phyloP scores from a whole-genome alignment of 2,329 filamentous ascomycete genomes.

The Zymoseptoria tritici region DNA sequence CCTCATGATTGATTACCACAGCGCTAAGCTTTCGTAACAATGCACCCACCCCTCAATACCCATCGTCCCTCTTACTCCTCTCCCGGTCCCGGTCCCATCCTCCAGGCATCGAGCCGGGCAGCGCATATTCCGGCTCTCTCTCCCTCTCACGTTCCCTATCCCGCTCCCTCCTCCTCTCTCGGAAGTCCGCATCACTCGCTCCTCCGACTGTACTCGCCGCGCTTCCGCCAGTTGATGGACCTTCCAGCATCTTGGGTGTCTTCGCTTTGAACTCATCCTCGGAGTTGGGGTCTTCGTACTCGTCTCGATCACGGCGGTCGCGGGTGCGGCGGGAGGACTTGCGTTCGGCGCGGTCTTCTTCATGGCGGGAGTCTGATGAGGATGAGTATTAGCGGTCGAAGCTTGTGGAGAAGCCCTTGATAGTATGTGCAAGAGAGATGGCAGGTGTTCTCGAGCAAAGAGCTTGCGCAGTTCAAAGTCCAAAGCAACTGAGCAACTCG shows the following conservation, averaged over 20 bases:
- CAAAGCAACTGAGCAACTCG: not conserved
- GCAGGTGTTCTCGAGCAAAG: too few species aligned
- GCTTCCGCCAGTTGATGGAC: slow-evolving; percentile 15
- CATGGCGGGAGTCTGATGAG: slow-evolving; percentile 24
- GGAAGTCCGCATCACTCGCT: slow-evolving; percentile 3
- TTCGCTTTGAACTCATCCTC: slow-evolving; percentile 27
- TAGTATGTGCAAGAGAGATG: too few species aligned
- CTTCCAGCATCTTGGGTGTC: slow-evolving; percentile 29
- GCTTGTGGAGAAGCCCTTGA: not conserved
- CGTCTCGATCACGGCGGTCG: slow-evolving; percentile 26
- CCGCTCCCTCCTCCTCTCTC: not conserved
- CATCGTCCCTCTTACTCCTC: not conserved
- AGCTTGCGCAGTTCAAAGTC: not conserved
- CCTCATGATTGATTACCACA: not conserved
- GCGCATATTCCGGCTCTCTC: not conserved
- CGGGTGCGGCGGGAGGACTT: slow-evolving; percentile 22
- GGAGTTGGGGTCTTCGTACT: slow-evolving; percentile 29
- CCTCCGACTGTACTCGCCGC: slow-evolving; percentile 1
- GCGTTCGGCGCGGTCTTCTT: slow-evolving; percentile 24
- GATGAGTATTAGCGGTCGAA: slow-evolving; percentile 7
- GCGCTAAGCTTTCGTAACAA: not conserved
- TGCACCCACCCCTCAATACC: not conserved
- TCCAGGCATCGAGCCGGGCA: not conserved
- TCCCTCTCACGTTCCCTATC: slow-evolving; percentile 7
- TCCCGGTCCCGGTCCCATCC: slow-evolving; percentile 12